Base-by-base conservation (phyloP, 768 basidiomycete species). In the Auriculariales sp. region DNA sequence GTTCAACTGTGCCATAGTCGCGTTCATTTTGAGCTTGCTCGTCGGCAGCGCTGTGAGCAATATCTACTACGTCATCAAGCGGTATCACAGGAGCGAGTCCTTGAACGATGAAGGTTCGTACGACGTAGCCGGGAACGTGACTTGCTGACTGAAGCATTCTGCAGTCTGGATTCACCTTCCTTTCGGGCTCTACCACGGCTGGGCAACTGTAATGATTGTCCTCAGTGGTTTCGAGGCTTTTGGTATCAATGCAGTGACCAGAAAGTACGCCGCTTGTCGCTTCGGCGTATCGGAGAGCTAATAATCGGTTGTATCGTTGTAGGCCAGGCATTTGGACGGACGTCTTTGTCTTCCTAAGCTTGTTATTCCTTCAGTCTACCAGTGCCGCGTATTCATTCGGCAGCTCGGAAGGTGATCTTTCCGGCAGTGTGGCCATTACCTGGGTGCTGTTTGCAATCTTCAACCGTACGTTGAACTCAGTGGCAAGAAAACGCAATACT, bases 341-440 rank as follows among this genome's bases (percentile, higher is more conserved):
- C 60, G 81, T 94, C 61, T 90, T 93, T 57, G 94, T 92, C 52
- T 92, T 95, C 79, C 79, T 97, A 32, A 7, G 28, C 51, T 85
- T 83, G 52, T 80, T 94, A 71, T 93, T 93, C 81, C 81, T 93
- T 53, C 88, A 93, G 64, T 81, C 79, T 10, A 93, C 90, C 11
- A 81, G 89, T 3, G 87, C 80, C n/a, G 84, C 89, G 2, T 99
- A 99, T 63, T 87, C 93, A 31, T 94, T 94, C 73, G 84, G 87
- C 17, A 79, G 81, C 11, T 68, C 76, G 1, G 87, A 93, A 62
- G 94, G 94, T 51, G 95, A 98, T 61, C 73, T 97, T 25, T 88
- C 92, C 3, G 95, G 88, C 2, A 81, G 88, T 22, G 76, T 92
- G 55, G 91, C 86, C 53, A 90, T 97, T 60, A 78, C 81, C 32